A percentile compares a stretch with the other conserved stretches of the same genome.
Conservation (phyloP, 2,329 filamentous ascomycete species). For the Sarocladium strictum region DNA sequence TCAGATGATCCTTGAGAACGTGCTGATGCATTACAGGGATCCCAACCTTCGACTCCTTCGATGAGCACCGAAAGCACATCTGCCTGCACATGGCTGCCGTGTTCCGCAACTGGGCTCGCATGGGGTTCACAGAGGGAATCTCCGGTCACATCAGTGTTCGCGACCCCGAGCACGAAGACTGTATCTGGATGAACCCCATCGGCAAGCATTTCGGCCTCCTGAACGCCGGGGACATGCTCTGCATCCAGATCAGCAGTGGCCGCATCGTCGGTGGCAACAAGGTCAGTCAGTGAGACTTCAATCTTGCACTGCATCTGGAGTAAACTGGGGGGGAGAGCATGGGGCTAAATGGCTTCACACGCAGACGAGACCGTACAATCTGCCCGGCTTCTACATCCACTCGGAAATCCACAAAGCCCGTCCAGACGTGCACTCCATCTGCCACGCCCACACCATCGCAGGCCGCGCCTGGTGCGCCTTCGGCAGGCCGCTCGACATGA, state of each 20-base stretch:
- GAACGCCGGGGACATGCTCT: constrained; percentile 62
- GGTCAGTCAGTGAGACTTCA: too few relatives aligned
- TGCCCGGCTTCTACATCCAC: constrained; percentile 66
- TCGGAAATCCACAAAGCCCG: constrained; percentile 61
- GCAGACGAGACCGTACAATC: constrained; percentile 55
- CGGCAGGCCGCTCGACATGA: constrained; percentile 60
- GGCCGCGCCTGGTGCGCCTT: constrained; percentile 66
- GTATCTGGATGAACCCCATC: constrained; percentile 67
- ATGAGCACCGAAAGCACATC: constrained; percentile 53
- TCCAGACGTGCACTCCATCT: constrained; percentile 59
- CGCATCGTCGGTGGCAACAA: constrained; percentile 58
- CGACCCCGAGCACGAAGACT: constrained; percentile 54
- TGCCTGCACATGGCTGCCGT: constrained; percentile 59
- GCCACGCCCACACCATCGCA: constrained; percentile 60
- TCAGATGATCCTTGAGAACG: too few relatives aligned
- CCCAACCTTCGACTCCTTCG: constrained; percentile 33
- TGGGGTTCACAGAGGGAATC: constrained; percentile 24
- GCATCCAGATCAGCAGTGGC: constrained; percentile 51
- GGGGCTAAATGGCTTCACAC: too few relatives aligned
- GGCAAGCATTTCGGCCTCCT: constrained; percentile 62
- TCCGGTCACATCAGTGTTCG: constrained; percentile 58
- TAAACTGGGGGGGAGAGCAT: too few relatives aligned
- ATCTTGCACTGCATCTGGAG: too few relatives aligned
- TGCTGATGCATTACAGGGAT: constrained; percentile 31
- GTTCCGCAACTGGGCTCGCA: constrained; percentile 34